phyloP scores from a whole-genome alignment of 1,284 basidiomycete genomes.

The Papiliotrema flavescens region DNA sequence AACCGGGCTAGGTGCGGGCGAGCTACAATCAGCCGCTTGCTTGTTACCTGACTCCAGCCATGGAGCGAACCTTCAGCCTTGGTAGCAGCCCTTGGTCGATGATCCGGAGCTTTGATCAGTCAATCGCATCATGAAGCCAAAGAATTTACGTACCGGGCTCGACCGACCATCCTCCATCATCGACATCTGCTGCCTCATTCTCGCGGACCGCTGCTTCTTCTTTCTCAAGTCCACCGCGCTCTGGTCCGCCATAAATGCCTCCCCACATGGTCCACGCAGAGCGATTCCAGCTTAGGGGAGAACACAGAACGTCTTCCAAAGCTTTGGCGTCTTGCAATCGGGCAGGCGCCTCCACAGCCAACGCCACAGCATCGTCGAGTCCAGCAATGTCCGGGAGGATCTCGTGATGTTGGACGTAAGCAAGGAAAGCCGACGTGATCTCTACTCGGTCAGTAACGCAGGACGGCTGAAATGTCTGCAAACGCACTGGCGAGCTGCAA shows the following conservation, averaged over 20 bases:
- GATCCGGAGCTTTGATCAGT: slow-evolving; percentile 4
- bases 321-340: slow-evolving; percentile 19
- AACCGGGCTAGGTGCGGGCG: neutral
- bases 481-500: slow-evolving; percentile 25
- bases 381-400: slow-evolving; percentile 27
- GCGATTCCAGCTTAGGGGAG: slow-evolving; percentile 20
- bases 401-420: slow-evolving; percentile 25
- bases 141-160: neutral
- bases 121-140: too few relatives aligned
- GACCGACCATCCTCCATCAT: neutral
- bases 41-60: neutral
- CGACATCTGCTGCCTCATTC: neutral
- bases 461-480: neutral
- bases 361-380: slow-evolving; percentile 9
- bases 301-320: slow-evolving; percentile 29
- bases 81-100: neutral
- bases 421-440: slow-evolving; percentile 35
- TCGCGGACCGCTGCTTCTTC: neutral
- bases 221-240: slow-evolving; percentile 8
- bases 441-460: slow-evolving; percentile 2
- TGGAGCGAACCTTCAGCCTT: slow-evolving; percentile 8
- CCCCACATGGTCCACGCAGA: slow-evolving; percentile 27
- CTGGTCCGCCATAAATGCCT: slow-evolving; percentile 15
- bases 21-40: neutral
- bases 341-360: slow-evolving; percentile 24